A percentile compares a stretch with the other conserved stretches of the same genome.
These are phyloP conservation scores for Rhizophagus clarus DNA, from an alignment of 192 early-diverging fungal genomes.

Conservation along the genomic window DNA sequence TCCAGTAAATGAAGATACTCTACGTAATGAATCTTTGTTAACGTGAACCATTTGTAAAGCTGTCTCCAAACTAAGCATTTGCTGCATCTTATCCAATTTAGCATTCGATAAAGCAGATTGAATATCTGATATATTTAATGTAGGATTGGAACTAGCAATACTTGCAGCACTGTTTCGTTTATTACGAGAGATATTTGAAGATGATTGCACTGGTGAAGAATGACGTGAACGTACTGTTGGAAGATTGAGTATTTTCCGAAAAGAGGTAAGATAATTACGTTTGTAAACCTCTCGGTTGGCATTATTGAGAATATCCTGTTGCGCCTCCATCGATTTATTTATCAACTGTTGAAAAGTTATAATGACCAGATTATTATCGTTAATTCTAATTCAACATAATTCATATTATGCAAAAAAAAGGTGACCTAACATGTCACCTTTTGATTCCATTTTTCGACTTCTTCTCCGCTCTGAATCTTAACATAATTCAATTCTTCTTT, in stretches of 20 bases:
- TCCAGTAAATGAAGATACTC: constrained; percentile 63
- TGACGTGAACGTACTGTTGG: constrained; percentile 35
- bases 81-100: constrained; percentile 57
- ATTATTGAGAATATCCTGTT: constrained; percentile 35
- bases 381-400: neutral
- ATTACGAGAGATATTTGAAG: constrained; percentile 11
- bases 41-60: constrained; percentile 85
- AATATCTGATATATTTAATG: constrained; percentile 26
- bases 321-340: neutral
- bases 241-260: constrained; percentile 53
- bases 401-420: neutral
- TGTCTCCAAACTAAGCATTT: constrained; percentile 76
- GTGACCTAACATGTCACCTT: constrained; percentile 41
- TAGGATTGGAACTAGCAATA: constrained; percentile 4
- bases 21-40: constrained; percentile 77
- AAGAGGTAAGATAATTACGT: constrained; percentile 55
- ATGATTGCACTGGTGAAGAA: constrained; percentile 23
- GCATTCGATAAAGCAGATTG: constrained; percentile 34
- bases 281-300: constrained; percentile 45
- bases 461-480: constrained; percentile 52
- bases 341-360: constrained; percentile 10
- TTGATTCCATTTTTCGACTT: constrained; percentile 72
- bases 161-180: constrained; percentile 15
- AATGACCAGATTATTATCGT: neutral
- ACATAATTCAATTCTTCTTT: constrained; percentile 67